A percentile compares a stretch with the other conserved stretches of the same genome.
phyloP scores from a whole-genome alignment of 345 rosid genomes.

The Salix dunnii region DNA sequence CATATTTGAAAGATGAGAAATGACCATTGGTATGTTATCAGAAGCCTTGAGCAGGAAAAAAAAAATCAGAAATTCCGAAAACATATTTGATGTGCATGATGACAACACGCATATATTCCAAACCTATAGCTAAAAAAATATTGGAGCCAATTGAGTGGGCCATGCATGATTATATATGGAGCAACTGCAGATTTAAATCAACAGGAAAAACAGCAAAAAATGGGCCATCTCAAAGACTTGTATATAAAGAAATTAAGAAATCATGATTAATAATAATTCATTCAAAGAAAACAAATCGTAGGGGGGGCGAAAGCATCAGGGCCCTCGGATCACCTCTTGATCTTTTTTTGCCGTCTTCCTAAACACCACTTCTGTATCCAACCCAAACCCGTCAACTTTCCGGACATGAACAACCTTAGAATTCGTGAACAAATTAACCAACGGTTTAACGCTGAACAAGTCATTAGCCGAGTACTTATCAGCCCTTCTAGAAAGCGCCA shows the following conservation, averaged over 20 bases:
- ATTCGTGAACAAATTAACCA: slow-evolving; percentile 46
- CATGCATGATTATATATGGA: no score
- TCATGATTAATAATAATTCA: neutral
- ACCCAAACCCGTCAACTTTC: slow-evolving; percentile 85
- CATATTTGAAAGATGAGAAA: no score
- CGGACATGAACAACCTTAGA: slow-evolving; percentile 60
- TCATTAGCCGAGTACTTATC: slow-evolving; percentile 94
- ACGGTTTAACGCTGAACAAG: slow-evolving; percentile 51
- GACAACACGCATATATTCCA: no score
- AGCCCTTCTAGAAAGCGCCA: slow-evolving; percentile 51
- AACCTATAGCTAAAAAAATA: no score
- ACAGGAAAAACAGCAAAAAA: neutral
- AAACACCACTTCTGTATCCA: slow-evolving; percentile 85
- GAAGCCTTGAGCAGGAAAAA: no score
- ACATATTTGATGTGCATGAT: no score
- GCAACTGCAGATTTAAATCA: no score
- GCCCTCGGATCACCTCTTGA: slow-evolving; percentile 7
- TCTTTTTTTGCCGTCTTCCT: slow-evolving; percentile 34
- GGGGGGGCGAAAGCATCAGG: neutral
- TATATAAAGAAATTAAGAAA: neutral
- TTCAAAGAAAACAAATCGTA: neutral
- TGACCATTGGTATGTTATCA: no score
- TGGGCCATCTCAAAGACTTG: no score
- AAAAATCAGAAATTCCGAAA: no score
- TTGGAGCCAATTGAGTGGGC: no score